A percentile compares a stretch with the other conserved stretches of the same genome.
phyloP scores from a whole-genome alignment of 345 rosid genomes.

The Ceriops tagal region DNA sequence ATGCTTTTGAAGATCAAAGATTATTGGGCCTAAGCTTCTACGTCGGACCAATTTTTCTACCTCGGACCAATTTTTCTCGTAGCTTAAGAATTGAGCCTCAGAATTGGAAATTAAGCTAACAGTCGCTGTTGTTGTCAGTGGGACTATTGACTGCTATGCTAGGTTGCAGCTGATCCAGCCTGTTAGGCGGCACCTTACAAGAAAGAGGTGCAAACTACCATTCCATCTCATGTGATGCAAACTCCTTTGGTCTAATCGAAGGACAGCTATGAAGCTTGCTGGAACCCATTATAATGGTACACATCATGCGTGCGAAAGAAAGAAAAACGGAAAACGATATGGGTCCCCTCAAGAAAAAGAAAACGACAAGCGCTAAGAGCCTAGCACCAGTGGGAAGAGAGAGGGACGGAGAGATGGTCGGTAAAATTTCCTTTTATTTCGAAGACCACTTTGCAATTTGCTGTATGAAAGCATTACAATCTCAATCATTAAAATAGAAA shows the following conservation, averaged over 20 bases:
- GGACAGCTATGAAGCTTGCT: background rate
- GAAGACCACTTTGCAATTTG: background rate
- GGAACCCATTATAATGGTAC: background rate
- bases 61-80: too few species aligned
- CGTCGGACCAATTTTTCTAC: too few species aligned
- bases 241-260: background rate
- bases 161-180: background rate
- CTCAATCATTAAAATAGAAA: background rate
- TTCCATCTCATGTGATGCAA: slow-evolving; percentile 1
- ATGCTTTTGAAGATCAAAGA: too few species aligned
- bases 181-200: background rate
- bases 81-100: too few species aligned
- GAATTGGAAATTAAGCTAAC: too few species aligned
- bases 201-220: too few species aligned
- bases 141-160: background rate
- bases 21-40: too few species aligned
- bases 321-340: too few species aligned
- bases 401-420: too few species aligned
- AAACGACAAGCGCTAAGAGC: too few species aligned
- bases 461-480: slow-evolving; percentile 9
- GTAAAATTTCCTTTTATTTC: background rate
- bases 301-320: background rate
- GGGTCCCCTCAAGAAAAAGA: too few species aligned
- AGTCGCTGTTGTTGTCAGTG: background rate
- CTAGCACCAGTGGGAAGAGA: too few species aligned